phyloP scores from a whole-genome alignment of 1,139 yeast species.

The Sugiyamaella novakii region DNA sequence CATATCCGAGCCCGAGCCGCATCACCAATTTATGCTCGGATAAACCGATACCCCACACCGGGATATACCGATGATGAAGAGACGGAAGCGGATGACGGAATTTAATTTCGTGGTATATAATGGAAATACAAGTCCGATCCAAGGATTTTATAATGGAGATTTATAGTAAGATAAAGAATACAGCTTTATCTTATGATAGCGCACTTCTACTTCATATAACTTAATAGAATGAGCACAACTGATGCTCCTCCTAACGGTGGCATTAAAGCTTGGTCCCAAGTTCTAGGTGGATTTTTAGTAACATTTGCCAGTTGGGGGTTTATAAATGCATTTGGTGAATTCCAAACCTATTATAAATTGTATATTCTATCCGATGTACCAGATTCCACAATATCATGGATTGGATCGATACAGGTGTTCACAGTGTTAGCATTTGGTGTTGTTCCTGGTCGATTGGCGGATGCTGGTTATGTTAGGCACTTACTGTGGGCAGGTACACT shows the following conservation, averaged over 20 bases:
- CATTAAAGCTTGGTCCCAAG: slow-evolving; percentile 39
- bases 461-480: slow-evolving; percentile 39
- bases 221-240: too few species aligned
- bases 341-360: slow-evolving; percentile 56
- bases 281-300: slow-evolving; percentile 48
- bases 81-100: background rate
- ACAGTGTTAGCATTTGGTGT: slow-evolving; percentile 55
- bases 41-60: slow-evolving; percentile 7
- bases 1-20: background rate
- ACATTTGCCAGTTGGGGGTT: slow-evolving; percentile 58
- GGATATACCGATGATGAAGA: slow-evolving; percentile 2
- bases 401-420: slow-evolving; percentile 35
- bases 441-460: slow-evolving; percentile 45
- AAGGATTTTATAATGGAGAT: too few species aligned
- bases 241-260: slow-evolving; percentile 39
- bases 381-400: slow-evolving; percentile 34
- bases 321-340: slow-evolving; percentile 60
- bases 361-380: slow-evolving; percentile 49
- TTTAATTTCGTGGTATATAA: too few species aligned
- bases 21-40: background rate
- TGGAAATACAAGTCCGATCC: too few species aligned
- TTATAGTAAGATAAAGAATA: too few species aligned
- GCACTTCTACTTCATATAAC: too few species aligned
- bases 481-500: slow-evolving; percentile 49
- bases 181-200: too few species aligned